These are phyloP conservation scores for Brettanomyces naardenensis DNA, from an alignment of 805 yeast genomes.

Conservation along the genomic window DNA sequence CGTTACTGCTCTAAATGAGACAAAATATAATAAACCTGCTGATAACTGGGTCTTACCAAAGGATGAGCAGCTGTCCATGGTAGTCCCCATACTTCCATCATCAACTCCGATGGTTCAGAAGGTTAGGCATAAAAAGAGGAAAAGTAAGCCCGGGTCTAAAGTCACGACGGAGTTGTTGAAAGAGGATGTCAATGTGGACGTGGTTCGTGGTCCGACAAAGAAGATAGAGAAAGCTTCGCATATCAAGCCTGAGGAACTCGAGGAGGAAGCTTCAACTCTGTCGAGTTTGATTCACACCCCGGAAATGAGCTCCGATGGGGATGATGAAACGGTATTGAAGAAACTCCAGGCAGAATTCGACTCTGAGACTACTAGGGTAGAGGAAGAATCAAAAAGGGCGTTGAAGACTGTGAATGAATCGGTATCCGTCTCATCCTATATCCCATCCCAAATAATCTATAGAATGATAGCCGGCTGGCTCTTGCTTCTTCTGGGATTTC, in stretches of 20 bases:
- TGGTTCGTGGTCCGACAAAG: neutral
- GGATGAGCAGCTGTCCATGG: no score
- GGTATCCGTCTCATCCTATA: constrained; percentile 1
- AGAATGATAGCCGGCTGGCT: constrained; percentile 12
- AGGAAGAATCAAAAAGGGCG: constrained; percentile 18
- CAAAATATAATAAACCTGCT: neutral
- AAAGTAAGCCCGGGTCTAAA: neutral
- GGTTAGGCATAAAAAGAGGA: neutral
- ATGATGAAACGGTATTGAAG: constrained; percentile 12
- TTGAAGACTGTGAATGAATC: constrained; percentile 8
- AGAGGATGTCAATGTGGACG: neutral
- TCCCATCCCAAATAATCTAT: neutral
- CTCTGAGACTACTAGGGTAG: constrained; percentile 14
- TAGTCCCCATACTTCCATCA: neutral
- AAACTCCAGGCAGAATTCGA: constrained; percentile 17
- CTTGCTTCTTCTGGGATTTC: constrained; percentile 1
- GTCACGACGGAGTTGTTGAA: neutral
- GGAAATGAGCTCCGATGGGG: constrained; percentile 11
- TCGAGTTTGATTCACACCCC: constrained; percentile 12
- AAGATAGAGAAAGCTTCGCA: neutral
- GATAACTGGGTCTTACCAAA: neutral
- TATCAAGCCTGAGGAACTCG: no score
- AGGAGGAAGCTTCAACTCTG: neutral
- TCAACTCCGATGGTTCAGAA: neutral
- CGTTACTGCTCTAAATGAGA: constrained; percentile 1